phyloP scores from a whole-genome alignment of 2,329 filamentous ascomycete species.

The Coniella vitis region DNA sequence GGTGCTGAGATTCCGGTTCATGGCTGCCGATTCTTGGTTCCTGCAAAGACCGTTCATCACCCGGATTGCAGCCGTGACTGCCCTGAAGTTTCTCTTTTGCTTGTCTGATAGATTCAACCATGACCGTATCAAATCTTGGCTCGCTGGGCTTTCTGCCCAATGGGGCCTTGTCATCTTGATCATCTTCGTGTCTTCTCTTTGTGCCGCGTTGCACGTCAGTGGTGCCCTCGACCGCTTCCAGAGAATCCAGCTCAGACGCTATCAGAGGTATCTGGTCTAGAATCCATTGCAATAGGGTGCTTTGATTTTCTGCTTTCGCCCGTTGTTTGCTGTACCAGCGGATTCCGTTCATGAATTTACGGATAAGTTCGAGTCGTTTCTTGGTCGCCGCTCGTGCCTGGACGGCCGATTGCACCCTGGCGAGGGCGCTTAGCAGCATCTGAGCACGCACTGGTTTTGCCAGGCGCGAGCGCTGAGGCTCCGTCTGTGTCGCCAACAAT shows the following conservation, averaged over 20 bases:
- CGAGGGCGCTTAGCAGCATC: conserved; percentile 17
- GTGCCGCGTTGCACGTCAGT: background rate
- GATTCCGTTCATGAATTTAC: background rate
- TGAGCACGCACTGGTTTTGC: conserved; percentile 8
- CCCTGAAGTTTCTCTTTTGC: too few species aligned
- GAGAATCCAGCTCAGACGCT: conserved; percentile 20
- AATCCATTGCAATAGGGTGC: conserved; percentile 22
- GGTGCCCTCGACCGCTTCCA: background rate
- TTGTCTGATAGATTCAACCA: background rate
- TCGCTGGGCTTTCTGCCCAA: background rate
- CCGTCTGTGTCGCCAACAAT: conserved; percentile 6
- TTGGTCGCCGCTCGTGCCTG: background rate
- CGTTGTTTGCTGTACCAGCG: conserved; percentile 6
- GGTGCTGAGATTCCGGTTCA: background rate
- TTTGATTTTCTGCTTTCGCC: conserved; percentile 16
- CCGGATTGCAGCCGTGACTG: background rate
- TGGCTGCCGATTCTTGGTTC: background rate
- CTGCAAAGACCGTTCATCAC: background rate
- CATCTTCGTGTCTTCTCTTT: background rate
- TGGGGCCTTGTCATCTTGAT: background rate
- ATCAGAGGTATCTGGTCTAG: conserved; percentile 24
- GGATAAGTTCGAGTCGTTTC: background rate
- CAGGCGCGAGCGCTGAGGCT: conserved; percentile 7
- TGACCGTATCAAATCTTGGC: background rate
- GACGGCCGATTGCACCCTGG: background rate